phyloP scores from a whole-genome alignment of 345 rosid genomes.

The Populus euphratica region DNA sequence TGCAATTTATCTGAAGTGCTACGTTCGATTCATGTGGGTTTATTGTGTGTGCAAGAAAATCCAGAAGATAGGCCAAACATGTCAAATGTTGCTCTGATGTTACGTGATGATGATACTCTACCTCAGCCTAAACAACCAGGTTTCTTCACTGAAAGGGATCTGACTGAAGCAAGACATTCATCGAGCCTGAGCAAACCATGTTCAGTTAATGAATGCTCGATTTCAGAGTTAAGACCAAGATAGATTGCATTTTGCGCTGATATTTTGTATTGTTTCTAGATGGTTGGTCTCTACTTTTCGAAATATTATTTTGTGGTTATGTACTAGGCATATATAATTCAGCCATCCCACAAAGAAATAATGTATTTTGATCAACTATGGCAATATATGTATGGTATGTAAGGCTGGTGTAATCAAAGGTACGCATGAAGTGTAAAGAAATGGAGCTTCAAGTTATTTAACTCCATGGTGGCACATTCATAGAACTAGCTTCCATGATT shows the following conservation, averaged over 20 bases:
- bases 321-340: too few species aligned
- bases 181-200: neutral
- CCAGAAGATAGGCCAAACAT: neutral
- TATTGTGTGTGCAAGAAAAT: neutral
- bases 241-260: neutral
- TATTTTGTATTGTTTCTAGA: too few species aligned
- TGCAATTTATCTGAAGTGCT: neutral
- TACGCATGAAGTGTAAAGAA: too few species aligned
- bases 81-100: neutral
- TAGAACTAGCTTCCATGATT: too few species aligned
- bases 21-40: neutral
- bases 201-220: neutral
- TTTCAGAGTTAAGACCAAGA: neutral
- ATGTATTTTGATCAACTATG: too few species aligned
- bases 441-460: too few species aligned
- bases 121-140: slow-evolving; percentile 3
- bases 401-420: too few species aligned
- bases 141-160: neutral
- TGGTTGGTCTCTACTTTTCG: too few species aligned
- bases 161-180: neutral
- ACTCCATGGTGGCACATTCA: too few species aligned
- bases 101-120: neutral
- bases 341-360: too few species aligned
- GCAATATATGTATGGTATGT: too few species aligned
- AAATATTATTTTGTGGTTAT: too few species aligned